Evolutionary conservation across 441 rosid species (phyloP).

Genomic region (Pelargonium myrrhifolium): DNA sequence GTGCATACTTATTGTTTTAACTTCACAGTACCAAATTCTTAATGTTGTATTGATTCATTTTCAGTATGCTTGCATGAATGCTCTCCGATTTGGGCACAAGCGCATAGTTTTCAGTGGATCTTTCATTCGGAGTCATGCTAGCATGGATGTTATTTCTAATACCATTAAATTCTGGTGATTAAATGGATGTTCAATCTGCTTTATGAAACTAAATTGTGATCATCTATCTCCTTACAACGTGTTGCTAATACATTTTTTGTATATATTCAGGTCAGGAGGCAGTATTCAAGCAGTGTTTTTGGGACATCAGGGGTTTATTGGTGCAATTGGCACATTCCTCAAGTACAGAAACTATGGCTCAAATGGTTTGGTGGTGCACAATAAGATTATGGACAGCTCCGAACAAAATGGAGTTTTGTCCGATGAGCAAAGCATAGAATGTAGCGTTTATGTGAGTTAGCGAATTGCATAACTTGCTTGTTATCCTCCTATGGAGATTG

Average conservation of each 20-base stretch:
- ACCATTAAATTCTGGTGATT: constrained; percentile 87
- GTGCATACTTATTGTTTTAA: no score
- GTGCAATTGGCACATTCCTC: constrained; percentile 1
- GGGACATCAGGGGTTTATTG: not conserved
- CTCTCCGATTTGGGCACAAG: constrained; percentile 25
- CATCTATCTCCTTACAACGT: no score
- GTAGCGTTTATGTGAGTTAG: constrained; percentile 28
- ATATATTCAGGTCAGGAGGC: not conserved
- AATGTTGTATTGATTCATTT: not conserved
- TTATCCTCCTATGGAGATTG: no score
- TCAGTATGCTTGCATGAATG: constrained; percentile 27
- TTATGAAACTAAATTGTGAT: no score
- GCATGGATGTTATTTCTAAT: constrained; percentile 90
- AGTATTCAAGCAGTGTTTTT: not conserved
- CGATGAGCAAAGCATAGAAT: constrained; percentile 34
- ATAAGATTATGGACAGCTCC: constrained; percentile 18
- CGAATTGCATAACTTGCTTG: not conserved
- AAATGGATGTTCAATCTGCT: not conserved
- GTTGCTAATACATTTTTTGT: no score
- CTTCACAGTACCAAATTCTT: no score
- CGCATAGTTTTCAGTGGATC: constrained; percentile 55
- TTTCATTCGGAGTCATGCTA: constrained; percentile 88
- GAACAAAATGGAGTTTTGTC: constrained; percentile 22
- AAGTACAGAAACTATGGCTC: not conserved
- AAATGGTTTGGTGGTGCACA: not conserved